These are phyloP conservation scores for Abelmoschus esculentus DNA, from an alignment of 345 rosid genomes.

Conservation along the genomic window DNA sequence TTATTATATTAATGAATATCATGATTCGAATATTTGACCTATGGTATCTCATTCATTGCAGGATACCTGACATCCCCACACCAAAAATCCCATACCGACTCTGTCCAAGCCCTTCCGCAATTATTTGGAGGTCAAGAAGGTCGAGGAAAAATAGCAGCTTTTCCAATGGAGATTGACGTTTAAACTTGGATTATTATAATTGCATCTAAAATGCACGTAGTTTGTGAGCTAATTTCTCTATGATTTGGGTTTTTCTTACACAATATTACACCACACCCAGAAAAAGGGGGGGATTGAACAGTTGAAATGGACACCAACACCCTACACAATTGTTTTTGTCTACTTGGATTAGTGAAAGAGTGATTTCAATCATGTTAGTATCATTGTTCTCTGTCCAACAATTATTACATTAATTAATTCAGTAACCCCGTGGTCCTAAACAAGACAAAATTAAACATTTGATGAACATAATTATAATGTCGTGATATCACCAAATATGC, in stretches of 20 bases:
- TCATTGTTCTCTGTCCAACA: background rate
- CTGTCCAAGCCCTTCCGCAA: constrained; percentile 71
- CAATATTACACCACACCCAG: background rate
- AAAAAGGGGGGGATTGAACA: background rate
- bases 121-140: constrained; percentile 69
- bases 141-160: constrained; percentile 29
- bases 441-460: too few relatives aligned
- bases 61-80: constrained; percentile 52
- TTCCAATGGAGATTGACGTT: background rate
- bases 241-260: background rate
- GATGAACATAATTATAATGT: too few relatives aligned
- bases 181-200: background rate
- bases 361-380: background rate
- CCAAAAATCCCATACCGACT: constrained; percentile 61
- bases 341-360: background rate
- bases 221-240: background rate
- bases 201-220: background rate
- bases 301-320: background rate
- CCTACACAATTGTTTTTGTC: background rate
- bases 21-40: too few relatives aligned
- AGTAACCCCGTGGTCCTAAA: background rate
- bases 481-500: too few relatives aligned
- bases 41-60: constrained; percentile 20
- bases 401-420: background rate
- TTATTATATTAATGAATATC: too few relatives aligned